These are phyloP conservation scores for Penicillium sp. DNA, from an alignment of 2,329 filamentous ascomycete species.

Conservation along the genomic window DNA sequence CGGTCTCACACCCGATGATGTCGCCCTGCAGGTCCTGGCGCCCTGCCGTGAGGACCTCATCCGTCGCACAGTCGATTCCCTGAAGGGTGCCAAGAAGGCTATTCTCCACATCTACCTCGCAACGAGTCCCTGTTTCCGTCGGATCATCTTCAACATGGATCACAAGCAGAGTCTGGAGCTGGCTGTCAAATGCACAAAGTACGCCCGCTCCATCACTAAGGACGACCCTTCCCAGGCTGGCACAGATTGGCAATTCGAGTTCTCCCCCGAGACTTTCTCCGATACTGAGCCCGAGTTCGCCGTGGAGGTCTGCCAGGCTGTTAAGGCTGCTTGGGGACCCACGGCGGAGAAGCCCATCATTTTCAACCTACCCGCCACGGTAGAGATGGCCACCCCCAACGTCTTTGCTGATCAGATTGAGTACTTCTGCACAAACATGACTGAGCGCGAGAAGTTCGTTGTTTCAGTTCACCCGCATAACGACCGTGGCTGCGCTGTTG, in stretches of 20 bases:
- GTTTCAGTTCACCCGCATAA: slow-evolving; percentile 94
- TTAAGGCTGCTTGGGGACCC: slow-evolving; percentile 91
- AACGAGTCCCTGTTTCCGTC: slow-evolving; percentile 91
- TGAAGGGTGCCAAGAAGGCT: slow-evolving; percentile 87
- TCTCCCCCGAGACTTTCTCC: slow-evolving; percentile 68
- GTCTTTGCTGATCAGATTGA: slow-evolving; percentile 96
- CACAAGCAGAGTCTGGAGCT: slow-evolving; percentile 78
- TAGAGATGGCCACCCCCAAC: slow-evolving; percentile 93
- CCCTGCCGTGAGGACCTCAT: slow-evolving; percentile 93
- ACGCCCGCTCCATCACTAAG: slow-evolving; percentile 87
- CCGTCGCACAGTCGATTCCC: slow-evolving; percentile 79
- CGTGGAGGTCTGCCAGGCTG: slow-evolving; percentile 81
- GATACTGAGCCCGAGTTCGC: slow-evolving; percentile 83
- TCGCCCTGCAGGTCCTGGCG: slow-evolving; percentile 86
- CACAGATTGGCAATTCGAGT: slow-evolving; percentile 55
- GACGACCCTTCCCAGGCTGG: slow-evolving; percentile 58
- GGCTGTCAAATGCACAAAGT: slow-evolving; percentile 80
- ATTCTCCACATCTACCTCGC: slow-evolving; percentile 95
- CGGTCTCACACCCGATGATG: slow-evolving; percentile 79
- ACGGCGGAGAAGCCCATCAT: slow-evolving; percentile 78
- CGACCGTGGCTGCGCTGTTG: slow-evolving; percentile 84
- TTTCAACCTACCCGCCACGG: slow-evolving; percentile 94
- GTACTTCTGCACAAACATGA: slow-evolving; percentile 85
- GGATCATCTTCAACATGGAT: slow-evolving; percentile 83
- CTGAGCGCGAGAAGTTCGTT: slow-evolving; percentile 79